Percentiles rank a stretch among this genome's conserved stretches.
Conservation (phyloP, 2,329 filamentous ascomycete species). For the Paecilomyces sp. region DNA sequence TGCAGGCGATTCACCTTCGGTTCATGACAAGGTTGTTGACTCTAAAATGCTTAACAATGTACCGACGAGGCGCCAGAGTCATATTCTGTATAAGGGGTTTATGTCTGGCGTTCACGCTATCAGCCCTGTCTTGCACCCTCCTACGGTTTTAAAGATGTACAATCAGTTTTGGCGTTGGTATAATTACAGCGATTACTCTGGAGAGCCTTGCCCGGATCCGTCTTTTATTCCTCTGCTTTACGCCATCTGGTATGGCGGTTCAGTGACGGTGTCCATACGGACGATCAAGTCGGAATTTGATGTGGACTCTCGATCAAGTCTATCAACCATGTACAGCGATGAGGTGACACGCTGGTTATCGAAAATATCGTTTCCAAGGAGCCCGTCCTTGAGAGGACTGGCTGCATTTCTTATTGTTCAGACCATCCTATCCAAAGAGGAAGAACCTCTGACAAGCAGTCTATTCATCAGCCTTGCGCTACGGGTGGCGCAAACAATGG, state of each 20-base stretch:
- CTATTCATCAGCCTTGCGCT: conserved; percentile 42
- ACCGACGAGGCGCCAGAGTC: conserved; percentile 38
- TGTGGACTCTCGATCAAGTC: conserved; percentile 22
- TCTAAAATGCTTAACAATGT: conserved; percentile 35
- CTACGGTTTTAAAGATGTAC: conserved; percentile 34
- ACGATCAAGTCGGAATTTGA: conserved; percentile 35
- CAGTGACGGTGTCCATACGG: conserved; percentile 36
- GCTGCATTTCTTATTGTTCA: conserved; percentile 42
- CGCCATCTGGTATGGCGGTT: conserved; percentile 44
- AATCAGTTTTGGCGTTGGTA: conserved; percentile 42
- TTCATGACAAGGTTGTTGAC: conserved; percentile 24
- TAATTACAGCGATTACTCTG: conserved; percentile 28
- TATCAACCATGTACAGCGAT: conserved; percentile 35
- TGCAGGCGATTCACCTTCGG: conserved; percentile 26
- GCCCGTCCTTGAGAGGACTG: conserved; percentile 38
- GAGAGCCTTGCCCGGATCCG: conserved; percentile 29
- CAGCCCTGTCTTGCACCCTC: conserved; percentile 38
- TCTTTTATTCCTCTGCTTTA: conserved; percentile 39
- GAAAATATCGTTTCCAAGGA: conserved; percentile 38
- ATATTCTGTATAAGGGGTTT: conserved; percentile 40
- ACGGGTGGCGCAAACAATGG: conserved; percentile 42
- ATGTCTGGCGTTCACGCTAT: conserved; percentile 41
- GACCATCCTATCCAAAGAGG: conserved; percentile 40
- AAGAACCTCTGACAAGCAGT: conserved; percentile 43
- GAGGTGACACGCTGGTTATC: conserved; percentile 36